phyloP scores from a whole-genome alignment of 1,139 yeast genomes.

The Geotrichum fermentans region DNA sequence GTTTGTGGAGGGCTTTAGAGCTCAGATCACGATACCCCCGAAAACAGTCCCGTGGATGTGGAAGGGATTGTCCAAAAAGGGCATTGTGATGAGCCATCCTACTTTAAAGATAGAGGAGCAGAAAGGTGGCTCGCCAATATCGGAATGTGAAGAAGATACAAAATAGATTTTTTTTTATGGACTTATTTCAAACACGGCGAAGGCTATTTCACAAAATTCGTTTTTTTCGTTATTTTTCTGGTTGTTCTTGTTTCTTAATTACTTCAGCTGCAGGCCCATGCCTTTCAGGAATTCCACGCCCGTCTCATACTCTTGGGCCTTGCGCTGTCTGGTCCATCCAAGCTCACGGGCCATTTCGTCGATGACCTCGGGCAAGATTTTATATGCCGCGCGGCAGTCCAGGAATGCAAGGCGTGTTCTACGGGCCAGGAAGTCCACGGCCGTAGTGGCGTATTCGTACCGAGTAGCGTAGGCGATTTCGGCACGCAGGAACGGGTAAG shows the following conservation, averaged over 20 bases:
- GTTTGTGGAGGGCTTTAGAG: constrained; percentile 76
- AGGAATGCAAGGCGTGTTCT: constrained; percentile 90
- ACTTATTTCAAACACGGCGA: too few relatives aligned
- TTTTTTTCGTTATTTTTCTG: neutral
- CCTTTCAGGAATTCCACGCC: constrained; percentile 39
- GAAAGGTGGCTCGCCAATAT: neutral
- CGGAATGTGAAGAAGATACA: neutral
- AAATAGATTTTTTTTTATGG: neutral
- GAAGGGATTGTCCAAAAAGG: constrained; percentile 62
- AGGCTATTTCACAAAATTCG: too few relatives aligned
- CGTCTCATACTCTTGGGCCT: constrained; percentile 47
- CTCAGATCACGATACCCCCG: constrained; percentile 52
- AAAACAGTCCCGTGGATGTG: constrained; percentile 66
- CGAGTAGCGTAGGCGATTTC: constrained; percentile 78
- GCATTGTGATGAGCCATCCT: constrained; percentile 41
- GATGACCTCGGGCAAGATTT: constrained; percentile 79
- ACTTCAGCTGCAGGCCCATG: constrained; percentile 38
- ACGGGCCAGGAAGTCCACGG: constrained; percentile 86
- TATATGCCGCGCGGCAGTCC: constrained; percentile 79
- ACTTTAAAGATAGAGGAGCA: constrained; percentile 29
- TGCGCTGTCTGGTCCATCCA: constrained; percentile 62
- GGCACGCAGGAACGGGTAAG: constrained; percentile 88
- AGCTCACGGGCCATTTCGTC: constrained; percentile 78
- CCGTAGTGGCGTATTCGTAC: constrained; percentile 83
- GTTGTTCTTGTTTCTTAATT: neutral